Percentiles rank a stretch among this genome's conserved stretches.
These are phyloP conservation scores for Diaporthe batatas DNA, from an alignment of 2,329 filamentous ascomycete genomes.

Conservation along the genomic window DNA sequence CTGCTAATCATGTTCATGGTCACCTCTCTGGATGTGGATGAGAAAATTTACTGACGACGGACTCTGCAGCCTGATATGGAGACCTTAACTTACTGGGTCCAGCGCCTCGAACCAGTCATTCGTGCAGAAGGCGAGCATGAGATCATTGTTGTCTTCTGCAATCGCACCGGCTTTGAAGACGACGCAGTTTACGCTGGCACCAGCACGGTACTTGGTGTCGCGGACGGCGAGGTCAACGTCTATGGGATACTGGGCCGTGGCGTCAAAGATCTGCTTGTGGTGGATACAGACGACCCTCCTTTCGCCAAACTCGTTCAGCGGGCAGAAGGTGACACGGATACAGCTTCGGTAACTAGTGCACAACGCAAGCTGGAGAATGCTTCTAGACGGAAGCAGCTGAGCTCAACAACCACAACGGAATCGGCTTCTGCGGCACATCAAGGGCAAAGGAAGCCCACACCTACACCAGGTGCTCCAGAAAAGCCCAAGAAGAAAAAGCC, in stretches of 20 bases:
- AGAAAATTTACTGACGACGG: neutral
- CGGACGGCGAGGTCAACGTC: slow-evolving; percentile 68
- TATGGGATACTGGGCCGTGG: slow-evolving; percentile 73
- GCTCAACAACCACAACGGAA: neutral
- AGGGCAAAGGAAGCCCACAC: neutral
- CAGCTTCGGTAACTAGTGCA: neutral
- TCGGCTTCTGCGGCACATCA: neutral
- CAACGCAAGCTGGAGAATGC: neutral
- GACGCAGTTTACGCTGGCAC: slow-evolving; percentile 74
- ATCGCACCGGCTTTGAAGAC: slow-evolving; percentile 72
- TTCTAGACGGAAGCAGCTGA: neutral
- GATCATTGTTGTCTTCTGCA: slow-evolving; percentile 72
- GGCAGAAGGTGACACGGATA: slow-evolving; percentile 39
- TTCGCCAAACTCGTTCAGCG: slow-evolving; percentile 55
- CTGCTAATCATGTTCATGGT: neutral
- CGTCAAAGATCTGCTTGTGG: slow-evolving; percentile 70
- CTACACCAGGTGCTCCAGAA: neutral
- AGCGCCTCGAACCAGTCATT: slow-evolving; percentile 69
- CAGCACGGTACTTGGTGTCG: slow-evolving; percentile 71
- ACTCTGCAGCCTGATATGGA: slow-evolving; percentile 66
- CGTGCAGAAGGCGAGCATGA: slow-evolving; percentile 60
- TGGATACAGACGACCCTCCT: slow-evolving; percentile 62
- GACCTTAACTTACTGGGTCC: slow-evolving; percentile 75
- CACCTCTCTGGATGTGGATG: neutral
- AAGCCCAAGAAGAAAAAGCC: neutral